Evolutionary conservation across 345 rosid species (phyloP).

Genomic region (Bruguiera sexangula): DNA sequence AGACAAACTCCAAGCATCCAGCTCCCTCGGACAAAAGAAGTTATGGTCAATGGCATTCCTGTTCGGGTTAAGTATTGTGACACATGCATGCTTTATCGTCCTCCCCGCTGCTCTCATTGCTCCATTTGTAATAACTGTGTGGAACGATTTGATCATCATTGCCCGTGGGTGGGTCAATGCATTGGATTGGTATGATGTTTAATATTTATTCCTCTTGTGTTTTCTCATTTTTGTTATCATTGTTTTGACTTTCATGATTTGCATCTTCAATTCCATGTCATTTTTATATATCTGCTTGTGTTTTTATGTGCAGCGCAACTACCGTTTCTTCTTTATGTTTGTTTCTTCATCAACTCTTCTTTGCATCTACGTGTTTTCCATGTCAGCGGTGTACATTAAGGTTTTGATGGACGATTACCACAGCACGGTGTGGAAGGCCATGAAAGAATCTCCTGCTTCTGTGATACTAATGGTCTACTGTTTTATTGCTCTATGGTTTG

Average conservation of each 20-base stretch:
- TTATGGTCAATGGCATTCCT: slow-evolving; percentile 68
- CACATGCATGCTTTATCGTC: slow-evolving; percentile 97
- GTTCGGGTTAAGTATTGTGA: slow-evolving; percentile 92
- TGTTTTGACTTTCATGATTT: not conserved
- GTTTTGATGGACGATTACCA: slow-evolving; percentile 66
- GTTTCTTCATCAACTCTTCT: slow-evolving; percentile 84
- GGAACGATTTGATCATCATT: slow-evolving; percentile 97
- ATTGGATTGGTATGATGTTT: slow-evolving; percentile 77
- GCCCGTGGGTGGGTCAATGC: slow-evolving; percentile 99
- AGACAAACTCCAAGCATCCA: slow-evolving; percentile 88
- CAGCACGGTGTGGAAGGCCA: slow-evolving; percentile 76
- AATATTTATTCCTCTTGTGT: not conserved
- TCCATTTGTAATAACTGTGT: slow-evolving; percentile 89
- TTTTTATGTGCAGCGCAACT: slow-evolving; percentile 71
- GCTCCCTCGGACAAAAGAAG: slow-evolving; percentile 88
- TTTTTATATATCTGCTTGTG: not conserved
- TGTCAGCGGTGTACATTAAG: slow-evolving; percentile 82
- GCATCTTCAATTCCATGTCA: not conserved
- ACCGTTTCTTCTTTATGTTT: slow-evolving; percentile 94
- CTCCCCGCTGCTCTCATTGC: slow-evolving; percentile 98
- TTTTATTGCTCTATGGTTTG: slow-evolving; percentile 89
- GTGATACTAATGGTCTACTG: slow-evolving; percentile 76
- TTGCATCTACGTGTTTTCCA: slow-evolving; percentile 80
- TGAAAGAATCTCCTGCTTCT: slow-evolving; percentile 86
- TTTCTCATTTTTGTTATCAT: not conserved